Percentiles rank a stretch among this genome's conserved stretches.
Conservation (phyloP, 2,329 filamentous ascomycete genomes). For the Helotiales sp. region DNA sequence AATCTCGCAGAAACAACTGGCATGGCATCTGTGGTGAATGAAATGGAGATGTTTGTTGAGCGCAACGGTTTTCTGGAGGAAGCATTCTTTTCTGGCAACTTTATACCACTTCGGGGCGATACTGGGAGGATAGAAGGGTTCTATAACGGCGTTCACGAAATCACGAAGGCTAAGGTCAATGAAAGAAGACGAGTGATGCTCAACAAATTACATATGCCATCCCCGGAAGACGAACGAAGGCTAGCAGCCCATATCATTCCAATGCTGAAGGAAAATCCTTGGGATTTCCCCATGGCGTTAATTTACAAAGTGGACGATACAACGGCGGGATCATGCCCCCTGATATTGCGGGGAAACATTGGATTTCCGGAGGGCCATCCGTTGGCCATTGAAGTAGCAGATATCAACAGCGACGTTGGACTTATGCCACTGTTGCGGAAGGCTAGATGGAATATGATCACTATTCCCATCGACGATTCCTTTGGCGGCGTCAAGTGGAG, state of each 20-base stretch:
- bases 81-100: conserved; percentile 38
- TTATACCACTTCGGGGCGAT: conserved; percentile 36
- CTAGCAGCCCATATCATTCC: conserved; percentile 32
- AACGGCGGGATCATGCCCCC: conserved; percentile 10
- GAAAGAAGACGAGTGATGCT: conserved; percentile 36
- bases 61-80: conserved; percentile 36
- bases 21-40: conserved; percentile 31
- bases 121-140: conserved; percentile 36
- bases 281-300: conserved; percentile 39
- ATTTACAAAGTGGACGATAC: conserved; percentile 37
- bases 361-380: conserved; percentile 35
- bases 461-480: conserved; percentile 31
- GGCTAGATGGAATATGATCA: conserved; percentile 30
- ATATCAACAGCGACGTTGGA: conserved; percentile 31
- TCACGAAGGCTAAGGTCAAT: conserved; percentile 34
- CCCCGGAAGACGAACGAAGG: conserved; percentile 12
- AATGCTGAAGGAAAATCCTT: conserved; percentile 31
- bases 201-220: conserved; percentile 29
- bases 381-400: conserved; percentile 24
- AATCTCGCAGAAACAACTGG: conserved; percentile 28
- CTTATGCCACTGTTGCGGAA: conserved; percentile 34
- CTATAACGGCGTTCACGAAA: conserved; percentile 35
- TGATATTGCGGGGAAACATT: conserved; percentile 31
- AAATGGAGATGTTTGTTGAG: conserved; percentile 36
- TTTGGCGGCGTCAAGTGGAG: conserved; percentile 36